Percentiles rank a stretch among this genome's conserved stretches.
phyloP scores from a whole-genome alignment of 345 rosid species.

The Luvunga scandens region DNA sequence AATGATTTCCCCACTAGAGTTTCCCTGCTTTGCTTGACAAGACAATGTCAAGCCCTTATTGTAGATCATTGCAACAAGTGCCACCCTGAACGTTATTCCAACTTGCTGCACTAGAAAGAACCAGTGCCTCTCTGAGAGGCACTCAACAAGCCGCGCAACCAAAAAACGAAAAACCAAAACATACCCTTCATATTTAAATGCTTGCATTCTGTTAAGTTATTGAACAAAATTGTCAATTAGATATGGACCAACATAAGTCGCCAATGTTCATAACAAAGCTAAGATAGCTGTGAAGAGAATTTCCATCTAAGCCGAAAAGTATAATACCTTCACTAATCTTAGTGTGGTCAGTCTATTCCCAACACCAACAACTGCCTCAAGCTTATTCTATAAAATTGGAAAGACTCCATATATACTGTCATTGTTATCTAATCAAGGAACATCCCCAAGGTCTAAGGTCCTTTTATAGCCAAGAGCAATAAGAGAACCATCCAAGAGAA shows the following conservation, averaged over 20 bases:
- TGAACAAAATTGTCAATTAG: slow-evolving; percentile 61
- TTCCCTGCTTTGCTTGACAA: slow-evolving; percentile 47
- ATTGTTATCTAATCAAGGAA: slow-evolving; percentile 51
- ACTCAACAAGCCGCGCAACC: slow-evolving; percentile 54
- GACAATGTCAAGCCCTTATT: slow-evolving; percentile 63
- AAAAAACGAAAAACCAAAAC: slow-evolving; percentile 50
- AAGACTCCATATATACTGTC: slow-evolving; percentile 47
- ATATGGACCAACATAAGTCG: slow-evolving; percentile 60
- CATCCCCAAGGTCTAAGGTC: slow-evolving; percentile 52
- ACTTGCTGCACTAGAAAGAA: slow-evolving; percentile 49
- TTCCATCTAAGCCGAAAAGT: slow-evolving; percentile 44
- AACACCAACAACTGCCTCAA: slow-evolving; percentile 30
- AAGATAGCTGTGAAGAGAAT: slow-evolving; percentile 39
- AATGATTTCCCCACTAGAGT: slow-evolving; percentile 65
- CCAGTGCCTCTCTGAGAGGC: slow-evolving; percentile 55
- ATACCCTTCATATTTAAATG: slow-evolving; percentile 50
- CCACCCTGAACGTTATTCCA: slow-evolving; percentile 50
- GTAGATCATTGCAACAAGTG: slow-evolving; percentile 50
- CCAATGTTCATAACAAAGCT: slow-evolving; percentile 33
- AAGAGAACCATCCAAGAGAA: slow-evolving; percentile 48
- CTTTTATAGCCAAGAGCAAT: slow-evolving; percentile 39
- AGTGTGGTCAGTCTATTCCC: slow-evolving; percentile 36
- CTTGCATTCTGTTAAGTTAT: slow-evolving; percentile 44
- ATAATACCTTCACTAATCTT: slow-evolving; percentile 46
- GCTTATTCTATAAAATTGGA: slow-evolving; percentile 37